These are phyloP conservation scores for Macrolepiota fuliginosa DNA, from an alignment of 768 basidiomycete genomes.

Conservation along the genomic window DNA sequence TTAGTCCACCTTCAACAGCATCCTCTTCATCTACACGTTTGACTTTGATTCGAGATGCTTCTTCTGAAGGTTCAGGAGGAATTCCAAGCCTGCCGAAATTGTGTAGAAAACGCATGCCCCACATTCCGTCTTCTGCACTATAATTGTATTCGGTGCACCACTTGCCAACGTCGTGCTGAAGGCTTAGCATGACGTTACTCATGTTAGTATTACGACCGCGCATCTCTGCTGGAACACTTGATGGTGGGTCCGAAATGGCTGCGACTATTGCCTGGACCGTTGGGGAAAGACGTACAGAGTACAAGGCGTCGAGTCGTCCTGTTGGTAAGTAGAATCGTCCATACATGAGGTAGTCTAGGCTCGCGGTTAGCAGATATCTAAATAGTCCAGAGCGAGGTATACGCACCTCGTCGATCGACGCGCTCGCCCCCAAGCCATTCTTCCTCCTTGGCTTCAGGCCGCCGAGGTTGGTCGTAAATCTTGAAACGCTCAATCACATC, in stretches of 20 bases:
- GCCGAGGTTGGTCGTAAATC: conserved; percentile 76
- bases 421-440: conserved; percentile 81
- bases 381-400: no score
- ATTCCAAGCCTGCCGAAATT: conserved; percentile 75
- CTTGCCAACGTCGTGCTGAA: conserved; percentile 91
- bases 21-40: conserved; percentile 97
- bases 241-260: conserved; percentile 80
- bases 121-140: conserved; percentile 94
- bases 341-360: conserved; percentile 84
- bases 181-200: conserved; percentile 75
- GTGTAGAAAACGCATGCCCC: conserved; percentile 82
- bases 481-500: conserved; percentile 88
- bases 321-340: conserved; percentile 90
- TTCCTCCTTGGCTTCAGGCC: conserved; percentile 76
- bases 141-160: conserved; percentile 95
- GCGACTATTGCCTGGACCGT: conserved; percentile 83
- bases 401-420: conserved; percentile 68
- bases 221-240: conserved; percentile 41
- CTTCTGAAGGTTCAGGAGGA: conserved; percentile 1
- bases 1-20: conserved; percentile 85
- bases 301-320: conserved; percentile 85
- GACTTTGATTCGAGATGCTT: conserved; percentile 28
- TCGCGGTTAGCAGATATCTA: conserved; percentile 17
- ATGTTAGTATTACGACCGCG: conserved; percentile 44
- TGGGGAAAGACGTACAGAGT: conserved; percentile 75